Percentiles rank a stretch among this genome's conserved stretches.
These are phyloP conservation scores for Rossbeevera mucosa DNA, from an alignment of 768 basidiomycete species.

Conservation along the genomic window DNA sequence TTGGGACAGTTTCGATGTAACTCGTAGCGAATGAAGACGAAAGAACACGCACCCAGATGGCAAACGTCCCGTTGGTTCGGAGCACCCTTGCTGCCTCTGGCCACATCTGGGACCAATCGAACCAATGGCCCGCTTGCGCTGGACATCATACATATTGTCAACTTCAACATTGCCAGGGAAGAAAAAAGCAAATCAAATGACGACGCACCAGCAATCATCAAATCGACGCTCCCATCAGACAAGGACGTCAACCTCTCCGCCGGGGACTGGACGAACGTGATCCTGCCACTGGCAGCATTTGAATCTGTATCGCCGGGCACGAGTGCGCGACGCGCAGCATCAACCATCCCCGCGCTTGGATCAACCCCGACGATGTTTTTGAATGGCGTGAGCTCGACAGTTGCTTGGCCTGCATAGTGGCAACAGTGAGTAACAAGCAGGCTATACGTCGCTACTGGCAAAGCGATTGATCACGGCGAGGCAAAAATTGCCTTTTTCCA, in stretches of 20 bases:
- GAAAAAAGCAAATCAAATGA: neutral
- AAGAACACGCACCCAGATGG: constrained; percentile 58
- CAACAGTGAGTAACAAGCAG: neutral
- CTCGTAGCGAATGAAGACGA: neutral
- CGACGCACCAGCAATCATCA: constrained; percentile 57
- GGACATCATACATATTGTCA: neutral
- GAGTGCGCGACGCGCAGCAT: constrained; percentile 38
- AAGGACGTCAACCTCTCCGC: constrained; percentile 57
- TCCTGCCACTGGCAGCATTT: constrained; percentile 5
- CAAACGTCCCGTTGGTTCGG: constrained; percentile 56
- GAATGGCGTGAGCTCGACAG: constrained; percentile 54
- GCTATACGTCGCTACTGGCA: too few species aligned
- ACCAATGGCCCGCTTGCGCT: constrained; percentile 87
- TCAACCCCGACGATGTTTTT: constrained; percentile 63
- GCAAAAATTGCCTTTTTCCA: neutral
- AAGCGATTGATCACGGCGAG: neutral
- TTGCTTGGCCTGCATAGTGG: constrained; percentile 58
- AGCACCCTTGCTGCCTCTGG: constrained; percentile 59
- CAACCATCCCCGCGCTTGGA: constrained; percentile 69
- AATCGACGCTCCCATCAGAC: constrained; percentile 54
- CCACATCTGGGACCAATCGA: constrained; percentile 70
- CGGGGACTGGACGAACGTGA: constrained; percentile 36
- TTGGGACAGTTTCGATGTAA: neutral
- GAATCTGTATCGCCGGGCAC: constrained; percentile 9
- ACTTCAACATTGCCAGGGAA: neutral